These are phyloP conservation scores for Rhodotorula diobovata DNA, from an alignment of 768 basidiomycete species.

Conservation along the genomic window DNA sequence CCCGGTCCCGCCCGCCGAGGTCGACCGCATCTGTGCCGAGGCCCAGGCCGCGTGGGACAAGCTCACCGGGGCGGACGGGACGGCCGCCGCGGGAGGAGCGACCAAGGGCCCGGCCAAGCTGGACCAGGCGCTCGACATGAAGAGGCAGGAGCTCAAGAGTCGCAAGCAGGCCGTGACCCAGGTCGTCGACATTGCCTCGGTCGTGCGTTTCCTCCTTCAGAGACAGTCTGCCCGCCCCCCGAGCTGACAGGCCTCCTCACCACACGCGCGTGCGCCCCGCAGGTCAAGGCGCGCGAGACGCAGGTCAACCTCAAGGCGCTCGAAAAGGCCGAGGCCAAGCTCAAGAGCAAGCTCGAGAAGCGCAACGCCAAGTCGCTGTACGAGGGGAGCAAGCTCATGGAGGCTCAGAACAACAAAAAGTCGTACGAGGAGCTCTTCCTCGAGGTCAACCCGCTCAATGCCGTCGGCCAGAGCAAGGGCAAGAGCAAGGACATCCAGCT, in stretches of 20 bases:
- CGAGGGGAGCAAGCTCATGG: constrained; percentile 91
- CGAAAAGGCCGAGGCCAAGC: constrained; percentile 94
- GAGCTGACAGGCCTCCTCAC: neutral
- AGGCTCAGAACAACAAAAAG: constrained; percentile 89
- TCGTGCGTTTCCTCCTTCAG: constrained; percentile 14
- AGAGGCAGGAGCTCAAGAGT: constrained; percentile 29
- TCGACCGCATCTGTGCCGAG: constrained; percentile 32
- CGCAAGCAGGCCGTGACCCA: constrained; percentile 32
- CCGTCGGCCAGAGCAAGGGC: constrained; percentile 62
- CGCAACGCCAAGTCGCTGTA: constrained; percentile 83
- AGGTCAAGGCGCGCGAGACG: constrained; percentile 72
- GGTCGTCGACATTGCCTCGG: constrained; percentile 39
- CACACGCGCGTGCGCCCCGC: no score
- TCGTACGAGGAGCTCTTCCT: constrained; percentile 98
- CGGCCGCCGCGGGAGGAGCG: neutral
- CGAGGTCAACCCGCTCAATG: constrained; percentile 92
- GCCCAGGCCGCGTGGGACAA: constrained; percentile 24
- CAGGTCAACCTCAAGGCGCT: constrained; percentile 91
- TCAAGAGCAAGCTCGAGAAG: constrained; percentile 98
- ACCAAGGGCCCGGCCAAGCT: constrained; percentile 23
- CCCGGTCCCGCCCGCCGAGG: constrained; percentile 15
- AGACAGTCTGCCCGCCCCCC: no score
- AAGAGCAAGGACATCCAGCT: constrained; percentile 98
- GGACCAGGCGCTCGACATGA: constrained; percentile 38
- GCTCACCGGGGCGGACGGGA: constrained; percentile 12